Base-by-base conservation (phyloP, 2,329 filamentous ascomycete genomes). In the Fusarium redolens region DNA sequence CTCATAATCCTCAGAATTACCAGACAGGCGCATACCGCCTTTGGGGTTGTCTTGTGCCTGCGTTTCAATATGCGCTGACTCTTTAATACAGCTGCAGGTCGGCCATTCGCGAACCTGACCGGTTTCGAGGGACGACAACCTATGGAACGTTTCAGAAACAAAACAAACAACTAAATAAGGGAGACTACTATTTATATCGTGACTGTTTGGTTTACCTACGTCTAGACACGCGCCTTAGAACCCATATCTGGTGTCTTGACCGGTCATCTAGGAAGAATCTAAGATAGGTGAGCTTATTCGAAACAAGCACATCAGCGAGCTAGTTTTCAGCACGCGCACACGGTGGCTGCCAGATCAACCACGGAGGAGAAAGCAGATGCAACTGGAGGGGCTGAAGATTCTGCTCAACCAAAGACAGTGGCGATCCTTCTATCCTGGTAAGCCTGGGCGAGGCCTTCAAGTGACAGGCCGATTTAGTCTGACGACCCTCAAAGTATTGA, bases 281-380 rank as follows among this genome's bases (percentile, higher is more conserved):
- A 33, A 54, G 44, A 63, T 64, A 47, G 55, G 58, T 62, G 54
- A 69, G 35, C 50, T 41, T 52, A 50, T 54, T 57, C 65, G 68
- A 74, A 75, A 73, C 75, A 62, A 47, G 56, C 48, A 63, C 57
- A 63, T 64, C 60, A 56, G 58, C 45, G 54, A 68, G 64, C 63
- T 63, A 63, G 57, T 33, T 25, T 54, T 52, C 55, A 65, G 47
- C 35, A 68, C 62, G 68, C 51, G 52, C 63, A 74, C 67, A 68
- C 43, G 25, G 62, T 71, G 58, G 20, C 54, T 56, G 41, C 28
- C 18, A 48, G 43, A 47, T 68, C 43, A 41, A 61, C 55, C 40
- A 30, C 28, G 30, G 45, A 17, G 30, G 59, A 45, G 50, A 41
- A 38, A 59, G 48, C 33, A 22, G 55, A 61, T 61, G 37, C 37